A percentile compares a stretch with the other conserved stretches of the same genome.
phyloP scores from a whole-genome alignment of 2,329 filamentous ascomycete genomes.

The Coniella vitis region DNA sequence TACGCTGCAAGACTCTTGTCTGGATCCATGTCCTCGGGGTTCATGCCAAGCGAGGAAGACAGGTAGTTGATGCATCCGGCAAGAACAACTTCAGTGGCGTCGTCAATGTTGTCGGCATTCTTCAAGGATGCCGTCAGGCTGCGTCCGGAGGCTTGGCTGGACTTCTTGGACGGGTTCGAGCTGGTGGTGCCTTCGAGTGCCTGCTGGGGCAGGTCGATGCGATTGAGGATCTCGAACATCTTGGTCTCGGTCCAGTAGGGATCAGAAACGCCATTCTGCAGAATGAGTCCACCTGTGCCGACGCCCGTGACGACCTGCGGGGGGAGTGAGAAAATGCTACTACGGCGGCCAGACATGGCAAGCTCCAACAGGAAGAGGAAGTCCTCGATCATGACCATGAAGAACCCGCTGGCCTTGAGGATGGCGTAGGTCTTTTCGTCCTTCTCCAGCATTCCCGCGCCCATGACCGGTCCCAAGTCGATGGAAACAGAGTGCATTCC shows the following conservation, averaged over 20 bases:
- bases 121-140: constrained; percentile 33
- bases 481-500: constrained; percentile 36
- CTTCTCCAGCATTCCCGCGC: constrained; percentile 47
- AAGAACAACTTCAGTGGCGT: constrained; percentile 37
- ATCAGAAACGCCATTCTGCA: constrained; percentile 44
- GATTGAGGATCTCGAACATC: constrained; percentile 41
- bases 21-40: constrained; percentile 41
- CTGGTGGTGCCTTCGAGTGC: constrained; percentile 4
- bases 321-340: constrained; percentile 27
- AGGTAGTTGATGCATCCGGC: constrained; percentile 41
- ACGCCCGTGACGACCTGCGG: constrained; percentile 45
- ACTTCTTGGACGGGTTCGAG: neutral
- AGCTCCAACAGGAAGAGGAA: constrained; percentile 40
- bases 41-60: constrained; percentile 41
- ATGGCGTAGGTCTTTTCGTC: constrained; percentile 40
- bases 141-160: constrained; percentile 14
- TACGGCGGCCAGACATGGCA: constrained; percentile 35
- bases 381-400: constrained; percentile 44
- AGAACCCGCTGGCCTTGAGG: constrained; percentile 45
- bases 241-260: constrained; percentile 48
- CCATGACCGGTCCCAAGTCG: constrained; percentile 46
- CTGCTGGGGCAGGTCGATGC: constrained; percentile 33
- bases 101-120: constrained; percentile 29
- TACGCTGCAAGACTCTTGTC: constrained; percentile 34
- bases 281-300: constrained; percentile 46